Percentiles rank a stretch among this genome's conserved stretches.
These are phyloP conservation scores for Sisymbrium altissimum DNA, from an alignment of 345 rosid species.

Conservation along the genomic window DNA sequence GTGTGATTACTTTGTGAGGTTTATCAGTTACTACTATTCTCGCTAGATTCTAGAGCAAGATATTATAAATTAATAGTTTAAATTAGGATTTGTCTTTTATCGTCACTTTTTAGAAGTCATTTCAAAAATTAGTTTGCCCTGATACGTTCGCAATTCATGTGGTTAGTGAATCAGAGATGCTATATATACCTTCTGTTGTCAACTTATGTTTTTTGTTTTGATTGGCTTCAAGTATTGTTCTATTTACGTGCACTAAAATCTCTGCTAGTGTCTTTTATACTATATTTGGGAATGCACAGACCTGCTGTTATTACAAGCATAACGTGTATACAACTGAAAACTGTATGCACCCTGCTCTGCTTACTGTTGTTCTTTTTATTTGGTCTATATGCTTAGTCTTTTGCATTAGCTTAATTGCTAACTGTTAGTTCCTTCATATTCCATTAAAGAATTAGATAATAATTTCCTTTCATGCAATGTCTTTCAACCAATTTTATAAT, in stretches of 20 bases:
- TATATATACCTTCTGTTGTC: neutral
- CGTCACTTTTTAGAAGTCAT: neutral
- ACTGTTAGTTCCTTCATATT: neutral
- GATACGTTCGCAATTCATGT: neutral
- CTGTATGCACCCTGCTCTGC: neutral
- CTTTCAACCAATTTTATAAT: neutral
- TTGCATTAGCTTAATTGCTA: neutral
- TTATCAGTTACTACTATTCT: no score
- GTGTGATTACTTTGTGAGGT: neutral
- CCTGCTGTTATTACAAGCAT: neutral
- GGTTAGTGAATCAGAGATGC: neutral
- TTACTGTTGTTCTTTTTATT: neutral
- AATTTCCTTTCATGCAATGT: neutral
- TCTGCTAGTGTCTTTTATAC: neutral
- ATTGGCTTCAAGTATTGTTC: constrained; percentile 5
- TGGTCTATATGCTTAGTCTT: constrained; percentile 4
- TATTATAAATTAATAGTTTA: neutral
- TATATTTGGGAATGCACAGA: neutral
- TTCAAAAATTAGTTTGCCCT: neutral
- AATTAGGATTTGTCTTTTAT: neutral
- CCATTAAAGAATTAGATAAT: neutral
- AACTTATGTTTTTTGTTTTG: neutral
- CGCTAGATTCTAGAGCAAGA: neutral
- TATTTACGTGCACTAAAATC: neutral
- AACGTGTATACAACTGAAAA: constrained; percentile 5